Base-by-base conservation (phyloP, 495 filamentous ascomycete genomes). In the Apiosordaria backusii region DNA sequence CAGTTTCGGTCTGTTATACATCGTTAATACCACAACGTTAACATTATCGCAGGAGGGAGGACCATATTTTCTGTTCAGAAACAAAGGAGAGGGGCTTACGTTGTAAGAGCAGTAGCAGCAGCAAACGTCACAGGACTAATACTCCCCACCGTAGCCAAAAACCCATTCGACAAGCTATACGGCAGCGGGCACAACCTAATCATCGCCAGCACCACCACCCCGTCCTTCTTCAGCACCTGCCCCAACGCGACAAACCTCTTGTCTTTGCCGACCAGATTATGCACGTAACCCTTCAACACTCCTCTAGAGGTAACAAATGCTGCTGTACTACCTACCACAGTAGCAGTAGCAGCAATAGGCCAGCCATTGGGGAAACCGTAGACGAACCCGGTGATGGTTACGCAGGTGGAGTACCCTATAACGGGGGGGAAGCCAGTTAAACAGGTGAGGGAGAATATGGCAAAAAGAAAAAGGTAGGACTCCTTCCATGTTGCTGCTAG, bases 141-240 rank as follows among this genome's bases (percentile, higher is more conserved):
- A 6, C 92, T 96, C 2, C 91, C 92, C 68, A 99, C 93, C 1
- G 94, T 97, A 21, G 92, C 91, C 26, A 99, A 86, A 23, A 95
- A 96, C 21, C 93, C 95, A 72, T 99, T 99, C 71, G 90, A 93
- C 64, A 97, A 80, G 23, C 91, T 94, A 74, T 96, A 99, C n/a
- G 95, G 95, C 66, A 98, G 76, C 23, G 95, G 95, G 66, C 95
- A 97, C 45, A 98, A 80, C 27, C 95, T 84, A 64, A 99, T 96
- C 91, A 97, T 97, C 69, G 89, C 88, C 29, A 99, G 82, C 19
- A 98, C 83, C 67, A 92, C 91, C 50, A 99, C 74, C 0, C 95
- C 96, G 73, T 99, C 95, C 70, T 92, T 88, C 53, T 89, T 84
- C 25, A 90, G 79, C 26, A 86, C 85, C 67, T 84, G 80, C 50